Evolutionary conservation across 2,329 filamentous ascomycete species (phyloP).

Genomic region (Bipolaris cookei): DNA sequence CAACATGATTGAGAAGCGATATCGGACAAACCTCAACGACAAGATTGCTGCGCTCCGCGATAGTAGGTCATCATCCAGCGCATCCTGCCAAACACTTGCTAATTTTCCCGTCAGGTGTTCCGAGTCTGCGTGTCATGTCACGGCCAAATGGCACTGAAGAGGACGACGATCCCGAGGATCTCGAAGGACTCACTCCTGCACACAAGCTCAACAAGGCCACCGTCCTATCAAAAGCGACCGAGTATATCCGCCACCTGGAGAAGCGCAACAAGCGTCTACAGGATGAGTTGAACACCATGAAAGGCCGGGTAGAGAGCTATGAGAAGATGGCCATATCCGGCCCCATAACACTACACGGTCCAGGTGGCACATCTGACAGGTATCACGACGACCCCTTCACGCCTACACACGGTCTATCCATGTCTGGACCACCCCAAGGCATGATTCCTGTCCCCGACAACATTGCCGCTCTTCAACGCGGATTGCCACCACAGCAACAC

Average conservation of each 20-base stretch:
- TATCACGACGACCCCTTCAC: constrained; percentile 49
- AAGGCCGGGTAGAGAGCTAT: constrained; percentile 68
- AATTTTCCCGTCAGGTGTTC: constrained; percentile 59
- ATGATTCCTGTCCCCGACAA: constrained; percentile 53
- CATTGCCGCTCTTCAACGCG: constrained; percentile 50
- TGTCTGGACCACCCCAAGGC: constrained; percentile 46
- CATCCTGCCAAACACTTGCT: neutral
- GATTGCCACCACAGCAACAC: constrained; percentile 46
- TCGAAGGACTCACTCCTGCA: constrained; percentile 72
- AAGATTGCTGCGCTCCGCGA: constrained; percentile 93
- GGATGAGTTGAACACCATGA: constrained; percentile 81
- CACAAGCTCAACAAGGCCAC: constrained; percentile 99
- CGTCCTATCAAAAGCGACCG: constrained; percentile 91
- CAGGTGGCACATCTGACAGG: constrained; percentile 45
- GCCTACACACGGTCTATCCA: constrained; percentile 31
- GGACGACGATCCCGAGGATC: constrained; percentile 80
- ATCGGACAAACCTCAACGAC: constrained; percentile 94
- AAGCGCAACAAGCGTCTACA: constrained; percentile 83
- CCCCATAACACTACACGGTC: constrained; percentile 48
- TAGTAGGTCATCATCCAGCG: constrained; percentile 54
- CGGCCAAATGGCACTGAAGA: constrained; percentile 65
- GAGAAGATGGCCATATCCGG: constrained; percentile 73
- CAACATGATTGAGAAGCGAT: constrained; percentile 98
- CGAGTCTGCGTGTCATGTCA: constrained; percentile 84
- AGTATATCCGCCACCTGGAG: constrained; percentile 93